A percentile compares a stretch with the other conserved stretches of the same genome.
These are phyloP conservation scores for Oenanthe sinensis DNA, from an alignment of 129 eudicot genomes.

Conservation along the genomic window DNA sequence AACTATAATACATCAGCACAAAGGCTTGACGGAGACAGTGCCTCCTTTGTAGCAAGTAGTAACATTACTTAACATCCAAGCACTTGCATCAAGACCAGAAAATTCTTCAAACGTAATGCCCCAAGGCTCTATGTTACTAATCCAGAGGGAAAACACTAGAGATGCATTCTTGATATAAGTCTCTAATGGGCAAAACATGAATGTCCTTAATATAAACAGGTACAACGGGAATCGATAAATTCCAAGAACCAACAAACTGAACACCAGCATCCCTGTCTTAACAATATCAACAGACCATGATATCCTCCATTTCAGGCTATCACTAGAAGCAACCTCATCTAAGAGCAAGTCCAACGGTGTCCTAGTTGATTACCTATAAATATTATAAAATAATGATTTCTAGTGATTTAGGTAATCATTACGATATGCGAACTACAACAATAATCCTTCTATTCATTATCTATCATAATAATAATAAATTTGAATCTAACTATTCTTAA, in stretches of 20 bases:
- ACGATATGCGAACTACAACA: too few relatives aligned
- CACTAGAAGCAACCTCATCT: conserved; percentile 31
- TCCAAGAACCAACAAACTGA: conserved; percentile 52
- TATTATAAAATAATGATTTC: too few relatives aligned
- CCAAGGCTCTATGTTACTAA: conserved; percentile 77
- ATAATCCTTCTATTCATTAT: too few relatives aligned
- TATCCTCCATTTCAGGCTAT: conserved; percentile 31
- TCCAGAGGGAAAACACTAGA: conserved; percentile 73
- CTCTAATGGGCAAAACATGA: conserved; percentile 77
- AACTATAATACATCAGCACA: conserved; percentile 76
- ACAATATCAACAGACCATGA: too few relatives aligned
- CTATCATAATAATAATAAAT: too few relatives aligned
- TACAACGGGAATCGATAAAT: conserved; percentile 65
- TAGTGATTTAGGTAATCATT: too few relatives aligned
- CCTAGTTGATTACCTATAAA: too few relatives aligned
- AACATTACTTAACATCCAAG: conserved; percentile 22
- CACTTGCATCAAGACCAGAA: conserved; percentile 33
- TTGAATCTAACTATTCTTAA: too few relatives aligned
- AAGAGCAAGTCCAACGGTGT: too few relatives aligned
- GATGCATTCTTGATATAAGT: conserved; percentile 67
- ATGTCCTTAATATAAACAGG: conserved; percentile 71
- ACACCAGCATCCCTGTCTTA: conserved; percentile 36
- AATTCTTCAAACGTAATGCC: conserved; percentile 45
- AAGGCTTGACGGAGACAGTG: conserved; percentile 35
- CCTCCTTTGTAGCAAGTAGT: conserved; percentile 14